Percentiles rank a stretch among this genome's conserved stretches.
Conservation (phyloP, 768 basidiomycete species). For the Sarcodon sp. region DNA sequence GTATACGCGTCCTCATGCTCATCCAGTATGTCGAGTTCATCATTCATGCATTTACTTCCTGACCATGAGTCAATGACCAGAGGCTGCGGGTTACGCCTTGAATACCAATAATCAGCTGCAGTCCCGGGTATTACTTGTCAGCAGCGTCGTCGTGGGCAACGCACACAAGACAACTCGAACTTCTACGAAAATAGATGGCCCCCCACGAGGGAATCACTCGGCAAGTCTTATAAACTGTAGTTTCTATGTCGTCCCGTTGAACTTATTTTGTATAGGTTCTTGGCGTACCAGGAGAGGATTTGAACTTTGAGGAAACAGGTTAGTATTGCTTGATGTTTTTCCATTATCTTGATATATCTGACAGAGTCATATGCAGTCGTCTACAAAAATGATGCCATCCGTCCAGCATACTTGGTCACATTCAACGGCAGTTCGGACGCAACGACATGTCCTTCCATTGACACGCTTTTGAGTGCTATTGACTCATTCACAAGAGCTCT, state of each 20-base stretch:
- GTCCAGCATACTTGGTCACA: conserved; percentile 59
- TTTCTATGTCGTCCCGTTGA: neutral
- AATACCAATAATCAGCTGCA: conserved; percentile 34
- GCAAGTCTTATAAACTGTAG: too few species aligned
- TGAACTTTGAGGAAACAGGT: conserved; percentile 55
- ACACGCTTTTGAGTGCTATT: too few species aligned
- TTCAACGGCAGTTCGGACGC: conserved; percentile 26
- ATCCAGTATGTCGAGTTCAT: neutral
- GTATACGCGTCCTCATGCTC: neutral
- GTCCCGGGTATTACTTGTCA: conserved; percentile 60
- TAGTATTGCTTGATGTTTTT: too few species aligned
- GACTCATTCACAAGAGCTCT: too few species aligned
- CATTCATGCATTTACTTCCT: conserved; percentile 18
- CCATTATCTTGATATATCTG: too few species aligned
- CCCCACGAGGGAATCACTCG: conserved; percentile 20
- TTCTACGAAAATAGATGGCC: conserved; percentile 25
- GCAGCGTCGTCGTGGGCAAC: conserved; percentile 42
- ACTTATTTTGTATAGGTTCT: conserved; percentile 34
- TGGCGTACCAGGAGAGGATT: conserved; percentile 49
- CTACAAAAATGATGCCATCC: conserved; percentile 58
- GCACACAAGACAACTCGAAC: neutral
- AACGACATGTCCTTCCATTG: too few species aligned
- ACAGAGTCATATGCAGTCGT: conserved; percentile 24
- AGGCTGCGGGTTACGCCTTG: conserved; percentile 54
- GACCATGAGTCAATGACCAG: conserved; percentile 58